These are phyloP conservation scores for Rhodotorula mucilaginosa DNA, from an alignment of 1,284 basidiomycete species.

Conservation along the genomic window DNA sequence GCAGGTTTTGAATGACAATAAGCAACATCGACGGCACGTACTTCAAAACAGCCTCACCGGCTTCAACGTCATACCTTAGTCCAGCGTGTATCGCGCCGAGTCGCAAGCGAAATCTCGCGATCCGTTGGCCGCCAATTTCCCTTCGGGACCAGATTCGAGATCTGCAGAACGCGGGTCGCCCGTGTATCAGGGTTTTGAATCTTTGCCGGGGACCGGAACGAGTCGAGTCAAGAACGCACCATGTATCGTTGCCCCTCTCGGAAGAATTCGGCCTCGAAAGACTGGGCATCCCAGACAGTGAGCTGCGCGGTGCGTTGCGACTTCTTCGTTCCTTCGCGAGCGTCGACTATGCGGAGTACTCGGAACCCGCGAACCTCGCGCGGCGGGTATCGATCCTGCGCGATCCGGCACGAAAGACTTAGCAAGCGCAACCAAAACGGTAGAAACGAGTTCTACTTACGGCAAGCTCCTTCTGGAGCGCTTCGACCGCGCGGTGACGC, in stretches of 20 bases:
- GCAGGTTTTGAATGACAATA: neutral
- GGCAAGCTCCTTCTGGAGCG: conserved; percentile 67
- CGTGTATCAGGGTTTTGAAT: neutral
- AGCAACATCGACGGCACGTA: neutral
- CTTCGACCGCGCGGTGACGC: conserved; percentile 56
- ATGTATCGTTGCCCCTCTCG: conserved; percentile 67
- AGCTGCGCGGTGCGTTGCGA: conserved; percentile 63
- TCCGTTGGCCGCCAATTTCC: conserved; percentile 31
- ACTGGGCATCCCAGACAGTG: conserved; percentile 77
- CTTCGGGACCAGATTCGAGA: conserved; percentile 32
- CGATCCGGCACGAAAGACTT: neutral
- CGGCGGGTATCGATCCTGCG: conserved; percentile 67
- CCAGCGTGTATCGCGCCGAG: conserved; percentile 40
- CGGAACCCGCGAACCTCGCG: conserved; percentile 77
- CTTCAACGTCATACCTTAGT: neutral
- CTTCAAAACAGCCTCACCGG: neutral
- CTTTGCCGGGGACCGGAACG: neutral
- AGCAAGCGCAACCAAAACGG: conserved; percentile 3
- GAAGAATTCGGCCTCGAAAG: conserved; percentile 59
- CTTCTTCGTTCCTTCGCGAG: conserved; percentile 55
- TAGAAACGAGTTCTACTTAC: conserved; percentile 50
- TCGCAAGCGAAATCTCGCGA: conserved; percentile 39
- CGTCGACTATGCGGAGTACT: conserved; percentile 72
- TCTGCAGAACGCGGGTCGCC: conserved; percentile 4
- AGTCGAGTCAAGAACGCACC: conserved; percentile 52